Percentiles rank a stretch among this genome's conserved stretches.
These are phyloP conservation scores for Hypericum androsaemum DNA, from an alignment of 345 rosid genomes.

Conservation along the genomic window DNA sequence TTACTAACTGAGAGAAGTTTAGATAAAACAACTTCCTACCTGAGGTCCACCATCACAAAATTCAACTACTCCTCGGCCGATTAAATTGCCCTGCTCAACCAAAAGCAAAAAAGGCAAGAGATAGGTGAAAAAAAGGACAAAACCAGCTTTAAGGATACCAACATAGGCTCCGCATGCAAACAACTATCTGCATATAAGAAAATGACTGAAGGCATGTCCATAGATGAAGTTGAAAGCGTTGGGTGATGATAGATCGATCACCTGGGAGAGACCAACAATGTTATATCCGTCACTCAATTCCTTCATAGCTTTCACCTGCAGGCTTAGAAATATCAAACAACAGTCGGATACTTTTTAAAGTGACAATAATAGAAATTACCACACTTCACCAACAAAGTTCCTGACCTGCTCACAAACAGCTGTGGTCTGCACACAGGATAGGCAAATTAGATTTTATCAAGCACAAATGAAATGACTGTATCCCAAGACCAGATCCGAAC, in stretches of 20 bases:
- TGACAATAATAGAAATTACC: background rate
- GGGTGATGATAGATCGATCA: constrained; percentile 8
- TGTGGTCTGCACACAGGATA: constrained; percentile 30
- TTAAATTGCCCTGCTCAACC: constrained; percentile 66
- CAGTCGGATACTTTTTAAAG: constrained; percentile 1
- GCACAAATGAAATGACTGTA: too few relatives aligned
- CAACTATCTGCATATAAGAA: background rate
- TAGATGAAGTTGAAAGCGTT: too few relatives aligned
- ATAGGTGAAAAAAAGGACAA: background rate
- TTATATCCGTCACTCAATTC: constrained; percentile 70
- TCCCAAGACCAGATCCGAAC: background rate
- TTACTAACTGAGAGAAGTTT: too few relatives aligned
- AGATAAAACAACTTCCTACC: constrained; percentile 37
- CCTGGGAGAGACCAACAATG: constrained; percentile 94
- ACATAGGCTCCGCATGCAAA: constrained; percentile 1
- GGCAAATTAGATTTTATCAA: too few relatives aligned
- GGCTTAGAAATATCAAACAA: constrained; percentile 6
- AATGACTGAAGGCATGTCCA: background rate
- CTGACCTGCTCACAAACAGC: constrained; percentile 67
- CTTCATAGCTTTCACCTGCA: constrained; percentile 65
- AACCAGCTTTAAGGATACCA: background rate
- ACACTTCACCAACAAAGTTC: constrained; percentile 10
- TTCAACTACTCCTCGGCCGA: constrained; percentile 79
- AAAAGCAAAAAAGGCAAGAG: background rate
- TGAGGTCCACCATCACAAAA: constrained; percentile 77